These are phyloP conservation scores for Exophiala sp. DNA, from an alignment of 2,329 filamentous ascomycete genomes.

Conservation along the genomic window DNA sequence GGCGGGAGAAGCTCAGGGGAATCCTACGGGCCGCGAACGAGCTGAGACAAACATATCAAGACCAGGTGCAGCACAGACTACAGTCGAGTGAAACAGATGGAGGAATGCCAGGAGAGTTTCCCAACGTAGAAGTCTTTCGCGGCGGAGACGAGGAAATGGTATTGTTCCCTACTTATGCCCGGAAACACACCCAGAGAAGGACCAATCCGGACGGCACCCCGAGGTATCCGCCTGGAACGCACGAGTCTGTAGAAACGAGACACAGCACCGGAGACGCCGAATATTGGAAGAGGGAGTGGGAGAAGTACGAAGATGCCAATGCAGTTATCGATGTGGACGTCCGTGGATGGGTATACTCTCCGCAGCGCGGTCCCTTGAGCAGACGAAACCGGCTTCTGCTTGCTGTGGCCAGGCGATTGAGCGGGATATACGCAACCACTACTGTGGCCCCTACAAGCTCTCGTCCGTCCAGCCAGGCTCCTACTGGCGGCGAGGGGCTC, in stretches of 20 bases:
- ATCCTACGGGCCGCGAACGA: conserved; percentile 68
- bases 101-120: conserved; percentile 69
- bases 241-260: conserved; percentile 39
- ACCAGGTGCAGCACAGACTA: conserved; percentile 46
- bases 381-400: conserved; percentile 82
- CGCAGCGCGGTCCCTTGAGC: conserved; percentile 75
- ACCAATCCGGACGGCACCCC: conserved; percentile 28
- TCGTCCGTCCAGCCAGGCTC: conserved; percentile 41
- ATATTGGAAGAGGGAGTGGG: conserved; percentile 74
- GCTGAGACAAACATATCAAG: conserved; percentile 60
- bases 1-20: conserved; percentile 70
- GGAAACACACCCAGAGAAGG: conserved; percentile 57
- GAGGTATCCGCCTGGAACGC: conserved; percentile 29
- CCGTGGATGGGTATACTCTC: conserved; percentile 88
- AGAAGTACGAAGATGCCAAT: conserved; percentile 70
- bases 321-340: conserved; percentile 92
- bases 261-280: conserved; percentile 56
- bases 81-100: conserved; percentile 42
- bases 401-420: conserved; percentile 77
- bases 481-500: conserved; percentile 34
- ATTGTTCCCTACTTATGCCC: conserved; percentile 88
- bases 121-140: conserved; percentile 72
- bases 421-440: conserved; percentile 72
- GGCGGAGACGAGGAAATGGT: conserved; percentile 88
- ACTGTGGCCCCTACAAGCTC: conserved; percentile 39